These are phyloP conservation scores for Yarrowia porcina DNA, from an alignment of 805 yeast species.

Conservation along the genomic window DNA sequence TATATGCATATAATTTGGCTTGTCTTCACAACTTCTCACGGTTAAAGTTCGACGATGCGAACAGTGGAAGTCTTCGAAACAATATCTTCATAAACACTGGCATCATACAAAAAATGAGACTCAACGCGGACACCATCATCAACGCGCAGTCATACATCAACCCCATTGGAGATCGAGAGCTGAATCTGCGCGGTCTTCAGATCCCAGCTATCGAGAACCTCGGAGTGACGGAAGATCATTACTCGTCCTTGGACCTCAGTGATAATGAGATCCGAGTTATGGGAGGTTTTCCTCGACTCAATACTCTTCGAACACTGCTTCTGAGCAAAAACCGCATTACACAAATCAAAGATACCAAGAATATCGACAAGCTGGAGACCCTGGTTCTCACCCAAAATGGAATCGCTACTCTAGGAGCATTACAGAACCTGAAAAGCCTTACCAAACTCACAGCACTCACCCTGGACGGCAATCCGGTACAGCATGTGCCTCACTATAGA, in stretches of 20 bases:
- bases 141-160: conserved; percentile 53
- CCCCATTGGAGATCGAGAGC: conserved; percentile 43
- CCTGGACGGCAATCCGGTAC: conserved; percentile 58
- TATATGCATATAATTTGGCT: background rate
- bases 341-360: conserved; percentile 38
- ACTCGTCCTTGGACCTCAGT: conserved; percentile 66
- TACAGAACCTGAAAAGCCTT: conserved; percentile 44
- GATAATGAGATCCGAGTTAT: conserved; percentile 66
- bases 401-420: conserved; percentile 45
- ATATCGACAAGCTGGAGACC: conserved; percentile 49
- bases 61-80: conserved; percentile 1
- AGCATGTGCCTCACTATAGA: conserved; percentile 53
- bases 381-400: conserved; percentile 54
- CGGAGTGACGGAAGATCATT: conserved; percentile 43
- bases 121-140: conserved; percentile 50
- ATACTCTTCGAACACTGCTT: conserved; percentile 51
- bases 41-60: conserved; percentile 1
- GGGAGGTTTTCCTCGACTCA: conserved; percentile 47
- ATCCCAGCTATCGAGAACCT: conserved; percentile 47
- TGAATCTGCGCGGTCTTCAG: conserved; percentile 42
- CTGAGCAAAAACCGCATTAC: conserved; percentile 61
- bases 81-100: background rate
- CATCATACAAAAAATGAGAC: conserved; percentile 44
- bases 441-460: conserved; percentile 48
- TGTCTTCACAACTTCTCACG: too few species aligned